Percentiles rank a stretch among this genome's conserved stretches.
Conservation (phyloP, 306 rosid genomes). For the Comarum palustre region DNA sequence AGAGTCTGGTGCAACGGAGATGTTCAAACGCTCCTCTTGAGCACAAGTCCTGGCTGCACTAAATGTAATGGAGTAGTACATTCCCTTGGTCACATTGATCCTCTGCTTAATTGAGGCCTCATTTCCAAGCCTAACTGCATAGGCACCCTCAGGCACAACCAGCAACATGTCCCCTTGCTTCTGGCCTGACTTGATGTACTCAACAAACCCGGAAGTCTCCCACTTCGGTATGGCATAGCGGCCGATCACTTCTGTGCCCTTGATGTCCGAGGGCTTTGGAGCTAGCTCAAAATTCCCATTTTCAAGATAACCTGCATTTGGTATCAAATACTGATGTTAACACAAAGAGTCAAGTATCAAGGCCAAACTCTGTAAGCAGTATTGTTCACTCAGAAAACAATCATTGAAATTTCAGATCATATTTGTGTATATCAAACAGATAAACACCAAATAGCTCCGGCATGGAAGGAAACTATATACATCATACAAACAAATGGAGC, state of each 20-base stretch:
- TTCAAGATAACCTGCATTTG: constrained; percentile 51
- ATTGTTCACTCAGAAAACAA: not conserved
- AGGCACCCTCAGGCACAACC: constrained; percentile 91
- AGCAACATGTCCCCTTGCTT: constrained; percentile 98
- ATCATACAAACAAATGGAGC: not conserved
- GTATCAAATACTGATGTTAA: not conserved
- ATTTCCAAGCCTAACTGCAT: constrained; percentile 86
- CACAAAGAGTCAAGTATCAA: not conserved
- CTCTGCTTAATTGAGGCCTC: constrained; percentile 78
- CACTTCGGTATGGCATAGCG: constrained; percentile 62
- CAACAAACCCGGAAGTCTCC: constrained; percentile 80
- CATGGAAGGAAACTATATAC: not conserved
- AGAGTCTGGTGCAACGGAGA: constrained; percentile 74
- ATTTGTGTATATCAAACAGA: not conserved
- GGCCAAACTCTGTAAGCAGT: not conserved
- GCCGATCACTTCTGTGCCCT: constrained; percentile 67
- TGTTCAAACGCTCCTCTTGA: constrained; percentile 71
- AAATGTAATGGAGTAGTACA: constrained; percentile 75
- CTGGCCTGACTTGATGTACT: constrained; percentile 88
- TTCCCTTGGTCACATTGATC: constrained; percentile 56
- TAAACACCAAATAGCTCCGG: not conserved
- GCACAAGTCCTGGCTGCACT: constrained; percentile 95
- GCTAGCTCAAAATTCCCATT: constrained; percentile 81
- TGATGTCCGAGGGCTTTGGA: constrained; percentile 58
- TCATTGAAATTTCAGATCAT: not conserved